phyloP scores from a whole-genome alignment of 2,329 filamentous ascomycete genomes.

The Exophiala sideris region DNA sequence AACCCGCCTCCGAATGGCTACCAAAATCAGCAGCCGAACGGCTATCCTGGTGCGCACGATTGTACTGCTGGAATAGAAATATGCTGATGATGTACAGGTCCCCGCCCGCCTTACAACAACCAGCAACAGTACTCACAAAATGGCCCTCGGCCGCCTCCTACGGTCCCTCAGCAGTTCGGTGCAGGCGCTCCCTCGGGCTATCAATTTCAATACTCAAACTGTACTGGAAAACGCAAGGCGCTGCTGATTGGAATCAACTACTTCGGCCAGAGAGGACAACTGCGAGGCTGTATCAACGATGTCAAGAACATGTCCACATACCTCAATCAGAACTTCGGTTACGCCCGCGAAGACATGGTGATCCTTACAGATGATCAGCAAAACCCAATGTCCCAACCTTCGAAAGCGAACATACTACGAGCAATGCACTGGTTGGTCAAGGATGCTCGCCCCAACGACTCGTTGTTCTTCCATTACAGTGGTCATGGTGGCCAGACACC shows the following conservation, averaged over 20 bases:
- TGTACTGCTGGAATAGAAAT: not conserved
- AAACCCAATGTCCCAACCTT: slow-evolving; percentile 94
- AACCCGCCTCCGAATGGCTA: slow-evolving; percentile 16
- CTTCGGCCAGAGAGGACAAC: slow-evolving; percentile 84
- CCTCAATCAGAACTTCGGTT: slow-evolving; percentile 82
- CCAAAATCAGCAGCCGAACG: slow-evolving; percentile 35
- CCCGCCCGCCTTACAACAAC: slow-evolving; percentile 20
- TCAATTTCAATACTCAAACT: slow-evolving; percentile 86
- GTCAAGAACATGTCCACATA: slow-evolving; percentile 96
- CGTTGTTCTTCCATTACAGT: slow-evolving; percentile 91
- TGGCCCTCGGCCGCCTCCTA: slow-evolving; percentile 65
- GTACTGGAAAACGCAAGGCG: slow-evolving; percentile 83
- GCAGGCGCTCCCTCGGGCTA: slow-evolving; percentile 76
- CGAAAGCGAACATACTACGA: slow-evolving; percentile 88
- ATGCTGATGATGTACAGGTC: slow-evolving; percentile 12
- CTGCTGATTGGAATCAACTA: slow-evolving; percentile 95
- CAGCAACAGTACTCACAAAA: slow-evolving; percentile 33
- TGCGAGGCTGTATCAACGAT: slow-evolving; percentile 94
- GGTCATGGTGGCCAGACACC: slow-evolving; percentile 74
- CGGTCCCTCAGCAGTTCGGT: slow-evolving; percentile 68
- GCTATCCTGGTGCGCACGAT: slow-evolving; percentile 37
- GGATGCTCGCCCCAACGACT: slow-evolving; percentile 87
- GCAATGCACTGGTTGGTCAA: slow-evolving; percentile 99
- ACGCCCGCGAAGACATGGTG: slow-evolving; percentile 95
- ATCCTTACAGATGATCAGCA: slow-evolving; percentile 94